These are phyloP conservation scores for Carex pumila DNA, from an alignment of 176 grass and related monocot species.

Conservation along the genomic window DNA sequence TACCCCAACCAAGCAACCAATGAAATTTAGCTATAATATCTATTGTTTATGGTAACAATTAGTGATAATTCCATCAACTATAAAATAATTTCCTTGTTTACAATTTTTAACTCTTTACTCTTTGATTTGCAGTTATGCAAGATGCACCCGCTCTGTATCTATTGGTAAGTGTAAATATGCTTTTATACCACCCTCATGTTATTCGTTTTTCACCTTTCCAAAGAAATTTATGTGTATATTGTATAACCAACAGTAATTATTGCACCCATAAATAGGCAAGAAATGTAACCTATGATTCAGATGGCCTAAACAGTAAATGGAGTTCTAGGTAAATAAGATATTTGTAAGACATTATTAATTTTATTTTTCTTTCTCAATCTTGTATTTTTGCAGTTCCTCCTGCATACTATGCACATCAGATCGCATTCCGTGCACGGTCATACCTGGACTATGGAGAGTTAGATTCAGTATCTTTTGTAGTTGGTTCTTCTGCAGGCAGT, in stretches of 20 bases:
- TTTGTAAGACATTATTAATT: background rate
- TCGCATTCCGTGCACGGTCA: constrained; percentile 55
- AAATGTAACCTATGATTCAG: background rate
- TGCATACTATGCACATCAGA: constrained; percentile 66
- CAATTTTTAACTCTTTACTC: background rate
- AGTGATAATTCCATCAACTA: no score
- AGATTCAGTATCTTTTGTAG: constrained; percentile 1
- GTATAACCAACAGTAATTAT: background rate
- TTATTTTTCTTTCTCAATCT: background rate
- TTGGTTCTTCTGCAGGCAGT: background rate
- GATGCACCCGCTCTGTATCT: constrained; percentile 73
- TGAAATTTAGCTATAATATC: background rate
- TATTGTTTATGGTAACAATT: no score
- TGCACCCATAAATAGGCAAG: background rate
- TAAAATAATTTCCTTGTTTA: background rate
- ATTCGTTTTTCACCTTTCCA: no score
- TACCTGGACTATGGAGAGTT: constrained; percentile 18
- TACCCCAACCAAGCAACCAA: background rate
- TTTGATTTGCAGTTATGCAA: constrained; percentile 41
- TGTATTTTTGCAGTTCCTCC: constrained; percentile 39
- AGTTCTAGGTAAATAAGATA: background rate
- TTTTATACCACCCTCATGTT: background rate
- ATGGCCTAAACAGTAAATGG: background rate
- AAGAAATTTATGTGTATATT: no score
- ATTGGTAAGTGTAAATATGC: constrained; percentile 39